These are phyloP conservation scores for Fusarium irregulare DNA, from an alignment of 2,329 filamentous ascomycete genomes.

Conservation along the genomic window DNA sequence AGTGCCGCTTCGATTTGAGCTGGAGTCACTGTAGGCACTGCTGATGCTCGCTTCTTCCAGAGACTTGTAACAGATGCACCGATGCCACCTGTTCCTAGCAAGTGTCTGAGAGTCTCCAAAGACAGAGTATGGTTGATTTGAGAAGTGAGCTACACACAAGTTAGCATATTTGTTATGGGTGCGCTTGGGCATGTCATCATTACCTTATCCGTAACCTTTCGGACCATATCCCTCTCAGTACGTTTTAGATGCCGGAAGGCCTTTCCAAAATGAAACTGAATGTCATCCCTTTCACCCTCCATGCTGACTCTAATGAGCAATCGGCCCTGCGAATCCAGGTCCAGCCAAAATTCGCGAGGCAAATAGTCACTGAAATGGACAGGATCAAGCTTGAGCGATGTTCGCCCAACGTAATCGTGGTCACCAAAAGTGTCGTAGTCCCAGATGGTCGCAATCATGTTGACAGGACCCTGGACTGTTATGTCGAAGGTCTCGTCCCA, in stretches of 20 bases:
- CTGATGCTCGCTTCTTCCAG: constrained; percentile 70
- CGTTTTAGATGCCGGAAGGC: constrained; percentile 95
- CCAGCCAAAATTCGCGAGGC: constrained; percentile 96
- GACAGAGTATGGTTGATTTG: constrained; percentile 94
- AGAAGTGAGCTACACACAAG: constrained; percentile 74
- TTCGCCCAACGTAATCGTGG: constrained; percentile 95
- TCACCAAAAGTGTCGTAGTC: constrained; percentile 98
- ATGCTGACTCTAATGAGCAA: constrained; percentile 93
- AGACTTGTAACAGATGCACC: constrained; percentile 78
- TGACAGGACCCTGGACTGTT: constrained; percentile 88
- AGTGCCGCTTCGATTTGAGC: constrained; percentile 84
- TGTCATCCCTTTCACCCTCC: constrained; percentile 98
- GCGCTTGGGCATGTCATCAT: constrained; percentile 32
- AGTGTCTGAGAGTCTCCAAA: constrained; percentile 77
- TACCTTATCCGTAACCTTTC: constrained; percentile 98
- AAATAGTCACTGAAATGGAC: constrained; percentile 96
- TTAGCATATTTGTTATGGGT: constrained; percentile 16
- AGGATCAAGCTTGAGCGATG: constrained; percentile 98
- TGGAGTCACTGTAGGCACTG: constrained; percentile 69
- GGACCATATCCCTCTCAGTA: constrained; percentile 97
- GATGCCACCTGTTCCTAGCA: constrained; percentile 77
- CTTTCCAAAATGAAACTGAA: constrained; percentile 98
- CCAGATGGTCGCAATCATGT: constrained; percentile 97
- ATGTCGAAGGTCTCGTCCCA: constrained; percentile 99
- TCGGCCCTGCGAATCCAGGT: constrained; percentile 93